phyloP scores from a whole-genome alignment of 805 yeast species.

The Candida odintsovae region DNA sequence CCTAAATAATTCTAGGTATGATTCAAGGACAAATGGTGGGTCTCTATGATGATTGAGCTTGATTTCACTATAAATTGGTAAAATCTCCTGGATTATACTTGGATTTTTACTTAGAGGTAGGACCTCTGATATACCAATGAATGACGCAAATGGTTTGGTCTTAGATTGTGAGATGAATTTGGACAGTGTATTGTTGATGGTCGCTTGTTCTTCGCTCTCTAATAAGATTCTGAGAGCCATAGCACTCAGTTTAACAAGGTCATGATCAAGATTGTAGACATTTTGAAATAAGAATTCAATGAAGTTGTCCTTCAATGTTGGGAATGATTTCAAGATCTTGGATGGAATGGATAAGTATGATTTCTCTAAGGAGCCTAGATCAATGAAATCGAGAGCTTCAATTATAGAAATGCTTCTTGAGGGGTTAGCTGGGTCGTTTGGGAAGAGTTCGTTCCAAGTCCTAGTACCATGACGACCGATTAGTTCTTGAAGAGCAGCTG shows the following conservation, averaged over 20 bases:
- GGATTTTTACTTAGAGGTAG: constrained; percentile 7
- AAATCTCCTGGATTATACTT: background rate
- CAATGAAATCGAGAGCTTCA: constrained; percentile 50
- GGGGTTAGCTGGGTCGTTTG: constrained; percentile 23
- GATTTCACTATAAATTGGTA: constrained; percentile 7
- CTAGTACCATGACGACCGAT: constrained; percentile 64
- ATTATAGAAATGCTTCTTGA: constrained; percentile 42
- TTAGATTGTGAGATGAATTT: constrained; percentile 5
- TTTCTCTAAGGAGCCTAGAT: constrained; percentile 36
- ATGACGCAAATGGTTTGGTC: constrained; percentile 11
- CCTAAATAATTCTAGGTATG: constrained; percentile 22
- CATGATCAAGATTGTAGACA: constrained; percentile 34
- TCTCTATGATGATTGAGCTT: constrained; percentile 20
- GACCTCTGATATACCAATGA: constrained; percentile 18
- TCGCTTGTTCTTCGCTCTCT: background rate
- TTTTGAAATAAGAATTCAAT: constrained; percentile 27
- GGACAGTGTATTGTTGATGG: background rate
- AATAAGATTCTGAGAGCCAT: constrained; percentile 26
- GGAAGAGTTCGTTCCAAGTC: constrained; percentile 25
- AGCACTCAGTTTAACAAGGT: constrained; percentile 37
- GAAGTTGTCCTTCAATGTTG: constrained; percentile 23
- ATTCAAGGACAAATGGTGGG: constrained; percentile 15
- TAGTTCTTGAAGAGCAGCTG: constrained; percentile 84
- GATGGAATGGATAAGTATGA: constrained; percentile 35
- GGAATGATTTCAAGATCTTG: constrained; percentile 21